These are phyloP conservation scores for Beauveria asiatica DNA, from an alignment of 2,329 filamentous ascomycete species.

Conservation along the genomic window DNA sequence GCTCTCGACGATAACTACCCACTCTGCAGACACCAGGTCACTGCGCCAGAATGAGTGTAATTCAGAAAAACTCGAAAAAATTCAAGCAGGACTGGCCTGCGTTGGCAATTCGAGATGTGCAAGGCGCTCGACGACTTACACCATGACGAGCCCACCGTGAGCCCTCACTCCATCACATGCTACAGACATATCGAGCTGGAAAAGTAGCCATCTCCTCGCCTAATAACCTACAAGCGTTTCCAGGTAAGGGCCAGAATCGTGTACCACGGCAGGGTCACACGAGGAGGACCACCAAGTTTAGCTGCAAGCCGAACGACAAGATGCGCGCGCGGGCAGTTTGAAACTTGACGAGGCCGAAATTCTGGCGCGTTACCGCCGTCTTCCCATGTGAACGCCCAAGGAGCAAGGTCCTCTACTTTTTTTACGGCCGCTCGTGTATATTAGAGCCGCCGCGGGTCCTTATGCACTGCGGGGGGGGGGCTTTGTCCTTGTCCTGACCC, in stretches of 20 bases:
- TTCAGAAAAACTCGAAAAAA: too few relatives aligned
- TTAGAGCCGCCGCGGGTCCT: background rate
- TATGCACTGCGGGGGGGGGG: slow-evolving; percentile 24
- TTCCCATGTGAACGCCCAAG: slow-evolving; percentile 24
- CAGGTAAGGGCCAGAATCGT: background rate
- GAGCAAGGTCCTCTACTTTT: slow-evolving; percentile 4
- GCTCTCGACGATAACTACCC: too few relatives aligned
- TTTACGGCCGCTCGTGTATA: background rate
- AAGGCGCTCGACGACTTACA: background rate
- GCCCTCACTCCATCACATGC: too few relatives aligned
- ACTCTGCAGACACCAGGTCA: too few relatives aligned
- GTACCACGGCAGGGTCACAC: background rate
- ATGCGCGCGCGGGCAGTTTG: slow-evolving; percentile 12
- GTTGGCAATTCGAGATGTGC: too few relatives aligned
- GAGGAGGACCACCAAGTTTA: too few relatives aligned
- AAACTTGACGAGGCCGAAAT: slow-evolving; percentile 18
- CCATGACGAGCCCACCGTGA: background rate
- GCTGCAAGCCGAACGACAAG: background rate
- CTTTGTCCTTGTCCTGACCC: slow-evolving; percentile 19
- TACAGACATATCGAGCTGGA: background rate
- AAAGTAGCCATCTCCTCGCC: background rate
- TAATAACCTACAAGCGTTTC: background rate
- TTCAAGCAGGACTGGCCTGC: background rate
- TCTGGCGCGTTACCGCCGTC: slow-evolving; percentile 16
- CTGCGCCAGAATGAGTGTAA: too few relatives aligned